Percentiles rank a stretch among this genome's conserved stretches.
These are phyloP conservation scores for Podospora anserina DNA, from an alignment of 495 filamentous ascomycete species.

Conservation along the genomic window DNA sequence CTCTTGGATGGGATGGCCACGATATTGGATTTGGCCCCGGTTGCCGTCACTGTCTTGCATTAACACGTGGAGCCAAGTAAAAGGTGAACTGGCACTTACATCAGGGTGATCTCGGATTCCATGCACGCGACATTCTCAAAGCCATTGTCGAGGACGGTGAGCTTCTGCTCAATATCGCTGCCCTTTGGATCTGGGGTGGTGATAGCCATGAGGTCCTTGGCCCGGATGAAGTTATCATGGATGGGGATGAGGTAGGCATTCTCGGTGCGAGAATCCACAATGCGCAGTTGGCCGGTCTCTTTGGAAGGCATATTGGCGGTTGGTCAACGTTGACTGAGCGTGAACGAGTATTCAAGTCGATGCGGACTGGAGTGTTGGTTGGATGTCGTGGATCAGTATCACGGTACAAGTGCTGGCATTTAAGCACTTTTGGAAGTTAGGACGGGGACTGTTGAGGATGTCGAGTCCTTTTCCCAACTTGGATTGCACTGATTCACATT, in stretches of 20 bases:
- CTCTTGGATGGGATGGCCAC: constrained; percentile 43
- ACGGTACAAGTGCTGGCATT: background rate
- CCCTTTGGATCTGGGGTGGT: background rate
- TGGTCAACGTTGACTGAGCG: background rate
- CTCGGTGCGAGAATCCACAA: constrained; percentile 8
- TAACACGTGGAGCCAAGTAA: background rate
- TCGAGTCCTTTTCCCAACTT: background rate
- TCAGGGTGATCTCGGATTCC: constrained; percentile 51
- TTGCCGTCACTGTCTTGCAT: constrained; percentile 32
- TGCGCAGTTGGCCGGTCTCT: constrained; percentile 4
- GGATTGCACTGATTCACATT: background rate
- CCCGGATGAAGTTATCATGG: constrained; percentile 1
- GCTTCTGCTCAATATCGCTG: constrained; percentile 5
- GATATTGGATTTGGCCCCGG: constrained; percentile 40
- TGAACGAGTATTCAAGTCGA: background rate
- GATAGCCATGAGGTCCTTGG: constrained; percentile 5
- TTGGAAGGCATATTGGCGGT: background rate
- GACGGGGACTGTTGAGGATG: background rate
- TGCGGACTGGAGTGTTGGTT: background rate
- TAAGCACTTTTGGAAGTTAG: background rate
- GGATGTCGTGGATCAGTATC: background rate
- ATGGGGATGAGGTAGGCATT: constrained; percentile 4
- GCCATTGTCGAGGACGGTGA: constrained; percentile 53
- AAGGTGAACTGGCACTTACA: constrained; percentile 13
- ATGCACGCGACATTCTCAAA: constrained; percentile 54